Evolutionary conservation across 495 filamentous ascomycete species (phyloP).

Genomic region (Lentithecium fluviatile): DNA sequence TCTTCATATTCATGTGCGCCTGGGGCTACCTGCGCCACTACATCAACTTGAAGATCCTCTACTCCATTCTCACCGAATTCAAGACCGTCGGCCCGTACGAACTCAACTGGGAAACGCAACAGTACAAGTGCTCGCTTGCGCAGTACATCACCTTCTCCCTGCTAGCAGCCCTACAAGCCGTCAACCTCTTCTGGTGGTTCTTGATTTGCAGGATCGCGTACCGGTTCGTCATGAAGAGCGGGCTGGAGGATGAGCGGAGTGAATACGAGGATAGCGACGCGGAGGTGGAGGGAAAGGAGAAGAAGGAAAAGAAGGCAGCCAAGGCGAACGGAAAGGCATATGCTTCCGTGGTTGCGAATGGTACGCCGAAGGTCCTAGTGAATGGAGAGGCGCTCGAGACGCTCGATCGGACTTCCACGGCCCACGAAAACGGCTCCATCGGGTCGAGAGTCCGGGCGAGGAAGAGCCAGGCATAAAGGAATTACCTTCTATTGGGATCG

Average conservation of each 20-base stretch:
- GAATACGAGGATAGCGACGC: conserved; percentile 43
- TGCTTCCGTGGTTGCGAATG: conserved; percentile 7
- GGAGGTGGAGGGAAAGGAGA: conserved; percentile 16
- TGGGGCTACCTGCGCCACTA: conserved; percentile 95
- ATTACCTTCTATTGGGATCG: background rate
- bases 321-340: conserved; percentile 3
- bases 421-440: conserved; percentile 1
- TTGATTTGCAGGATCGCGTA: conserved; percentile 40
- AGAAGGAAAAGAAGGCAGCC: background rate
- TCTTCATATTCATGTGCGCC: conserved; percentile 72
- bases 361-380: conserved; percentile 21
- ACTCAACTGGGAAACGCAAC: conserved; percentile 44
- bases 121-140: conserved; percentile 47
- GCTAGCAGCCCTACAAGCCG: conserved; percentile 40
- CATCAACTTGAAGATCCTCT: conserved; percentile 85
- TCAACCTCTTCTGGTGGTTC: conserved; percentile 47
- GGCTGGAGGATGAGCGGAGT: conserved; percentile 41
- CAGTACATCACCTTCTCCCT: conserved; percentile 44
- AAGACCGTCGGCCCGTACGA: conserved; percentile 75
- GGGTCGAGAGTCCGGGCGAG: conserved; percentile 7
- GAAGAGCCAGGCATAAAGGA: conserved; percentile 14
- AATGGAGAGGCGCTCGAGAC: conserved; percentile 14
- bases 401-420: background rate
- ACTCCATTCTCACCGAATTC: conserved; percentile 82
- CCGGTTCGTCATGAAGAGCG: conserved; percentile 33